Evolutionary conservation across 768 basidiomycete species (phyloP).

Genomic region (Suillus americanus): DNA sequence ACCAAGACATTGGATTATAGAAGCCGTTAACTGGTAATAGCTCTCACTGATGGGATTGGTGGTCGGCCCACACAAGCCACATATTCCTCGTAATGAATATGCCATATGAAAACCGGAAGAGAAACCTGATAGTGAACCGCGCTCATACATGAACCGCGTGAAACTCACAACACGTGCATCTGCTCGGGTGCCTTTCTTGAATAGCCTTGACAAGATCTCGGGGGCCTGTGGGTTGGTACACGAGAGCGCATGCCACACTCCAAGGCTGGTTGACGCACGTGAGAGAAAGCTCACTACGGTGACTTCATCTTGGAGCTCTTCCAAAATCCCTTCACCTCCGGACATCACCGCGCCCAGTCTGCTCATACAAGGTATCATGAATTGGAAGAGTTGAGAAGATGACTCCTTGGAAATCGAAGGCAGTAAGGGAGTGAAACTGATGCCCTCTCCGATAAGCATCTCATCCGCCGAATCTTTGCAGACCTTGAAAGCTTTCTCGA

Average conservation of each 20-base stretch:
- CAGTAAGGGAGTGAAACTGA: neutral
- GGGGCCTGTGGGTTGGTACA: neutral
- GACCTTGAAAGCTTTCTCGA: neutral
- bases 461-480: neutral
- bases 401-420: neutral
- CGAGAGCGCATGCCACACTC: neutral
- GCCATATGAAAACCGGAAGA: neutral
- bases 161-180: slow-evolving; percentile 21
- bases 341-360: neutral
- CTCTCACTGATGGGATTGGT: neutral
- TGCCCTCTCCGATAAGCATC: neutral
- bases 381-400: slow-evolving; percentile 25
- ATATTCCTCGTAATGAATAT: neutral
- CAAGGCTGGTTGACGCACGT: neutral
- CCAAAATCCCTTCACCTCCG: neutral
- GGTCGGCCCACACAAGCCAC: neutral
- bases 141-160: slow-evolving; percentile 31
- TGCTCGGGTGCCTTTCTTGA: neutral
- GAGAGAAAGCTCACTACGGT: neutral
- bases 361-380: slow-evolving; percentile 25
- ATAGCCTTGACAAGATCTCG: neutral
- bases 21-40: neutral
- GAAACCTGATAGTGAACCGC: neutral
- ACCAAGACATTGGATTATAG: neutral
- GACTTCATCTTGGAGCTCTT: slow-evolving; percentile 3